These are phyloP conservation scores for Botrytis sinoallii DNA, from an alignment of 2,329 filamentous ascomycete species.

Conservation along the genomic window DNA sequence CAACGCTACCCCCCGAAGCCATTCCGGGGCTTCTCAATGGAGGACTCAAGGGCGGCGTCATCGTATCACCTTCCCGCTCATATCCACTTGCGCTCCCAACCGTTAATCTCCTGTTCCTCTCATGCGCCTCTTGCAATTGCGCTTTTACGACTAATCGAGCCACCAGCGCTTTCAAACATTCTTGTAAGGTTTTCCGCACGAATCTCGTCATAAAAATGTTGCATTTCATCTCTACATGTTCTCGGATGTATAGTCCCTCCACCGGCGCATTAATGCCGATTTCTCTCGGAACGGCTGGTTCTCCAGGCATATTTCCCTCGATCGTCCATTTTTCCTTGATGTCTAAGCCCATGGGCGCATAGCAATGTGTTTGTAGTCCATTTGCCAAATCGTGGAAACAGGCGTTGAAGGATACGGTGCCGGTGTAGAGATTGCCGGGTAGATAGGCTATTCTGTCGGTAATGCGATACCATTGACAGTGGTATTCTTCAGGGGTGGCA, in stretches of 20 bases:
- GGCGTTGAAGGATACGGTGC: constrained; percentile 73
- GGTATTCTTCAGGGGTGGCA: constrained; percentile 68
- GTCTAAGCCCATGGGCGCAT: constrained; percentile 77
- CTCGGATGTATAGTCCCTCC: constrained; percentile 72
- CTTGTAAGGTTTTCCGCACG: constrained; percentile 80
- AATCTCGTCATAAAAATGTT: constrained; percentile 73
- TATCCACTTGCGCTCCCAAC: not conserved
- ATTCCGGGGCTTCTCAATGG: constrained; percentile 8
- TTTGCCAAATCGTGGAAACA: constrained; percentile 73
- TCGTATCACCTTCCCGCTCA: not conserved
- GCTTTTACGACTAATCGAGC: constrained; percentile 56
- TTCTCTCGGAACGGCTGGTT: constrained; percentile 63
- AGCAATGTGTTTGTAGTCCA: constrained; percentile 78
- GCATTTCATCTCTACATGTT: constrained; percentile 81
- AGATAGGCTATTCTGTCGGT: constrained; percentile 75
- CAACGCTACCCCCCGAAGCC: not conserved
- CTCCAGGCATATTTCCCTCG: constrained; percentile 67
- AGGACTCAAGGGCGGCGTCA: constrained; percentile 12
- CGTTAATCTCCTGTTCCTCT: constrained; percentile 3
- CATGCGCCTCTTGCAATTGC: constrained; percentile 30
- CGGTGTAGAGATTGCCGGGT: constrained; percentile 59
- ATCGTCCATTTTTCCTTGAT: constrained; percentile 77
- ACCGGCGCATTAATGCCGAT: constrained; percentile 64
- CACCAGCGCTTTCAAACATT: constrained; percentile 68
- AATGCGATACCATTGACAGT: constrained; percentile 73